Conservation (phyloP, 495 filamentous ascomycete genomes). For the Geopyxis carbonaria region DNA sequence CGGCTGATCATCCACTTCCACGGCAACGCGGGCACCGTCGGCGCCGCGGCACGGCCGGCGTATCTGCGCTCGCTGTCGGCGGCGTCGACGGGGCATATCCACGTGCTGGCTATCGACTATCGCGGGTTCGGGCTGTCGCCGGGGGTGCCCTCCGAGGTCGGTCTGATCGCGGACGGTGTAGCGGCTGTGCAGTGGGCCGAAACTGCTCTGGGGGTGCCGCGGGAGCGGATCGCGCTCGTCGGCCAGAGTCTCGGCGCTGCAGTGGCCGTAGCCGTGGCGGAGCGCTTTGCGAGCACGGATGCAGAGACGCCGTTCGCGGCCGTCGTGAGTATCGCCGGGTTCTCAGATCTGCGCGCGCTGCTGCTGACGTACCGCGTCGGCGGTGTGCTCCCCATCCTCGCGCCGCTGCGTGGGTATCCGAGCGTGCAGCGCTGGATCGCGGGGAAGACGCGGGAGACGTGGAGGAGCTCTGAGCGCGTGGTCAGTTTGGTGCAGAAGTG, state of each 20-base stretch:
- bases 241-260: conserved; percentile 85
- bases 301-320: conserved; percentile 39
- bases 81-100: conserved; percentile 35
- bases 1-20: conserved; percentile 38
- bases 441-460: conserved; percentile 34
- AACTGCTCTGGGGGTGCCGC: conserved; percentile 42
- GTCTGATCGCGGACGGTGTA: conserved; percentile 64
- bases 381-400: conserved; percentile 61
- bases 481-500: conserved; percentile 32
- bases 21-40: conserved; percentile 37
- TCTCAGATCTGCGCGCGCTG: conserved; percentile 54
- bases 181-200: conserved; percentile 56
- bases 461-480: conserved; percentile 34
- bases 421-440: conserved; percentile 27
- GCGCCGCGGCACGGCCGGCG: conserved; percentile 34
- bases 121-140: conserved; percentile 74
- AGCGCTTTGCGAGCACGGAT: conserved; percentile 36
- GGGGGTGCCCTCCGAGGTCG: conserved; percentile 62
- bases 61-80: conserved; percentile 36
- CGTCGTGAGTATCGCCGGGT: conserved; percentile 61
- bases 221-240: conserved; percentile 59
- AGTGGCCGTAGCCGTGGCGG: conserved; percentile 52
- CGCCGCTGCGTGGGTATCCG: conserved; percentile 42
- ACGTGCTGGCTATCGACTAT: conserved; percentile 66
- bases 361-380: conserved; percentile 54